Evolutionary conservation across 129 eudicot species (phyloP).

Genomic region (Glebionis coronaria): DNA sequence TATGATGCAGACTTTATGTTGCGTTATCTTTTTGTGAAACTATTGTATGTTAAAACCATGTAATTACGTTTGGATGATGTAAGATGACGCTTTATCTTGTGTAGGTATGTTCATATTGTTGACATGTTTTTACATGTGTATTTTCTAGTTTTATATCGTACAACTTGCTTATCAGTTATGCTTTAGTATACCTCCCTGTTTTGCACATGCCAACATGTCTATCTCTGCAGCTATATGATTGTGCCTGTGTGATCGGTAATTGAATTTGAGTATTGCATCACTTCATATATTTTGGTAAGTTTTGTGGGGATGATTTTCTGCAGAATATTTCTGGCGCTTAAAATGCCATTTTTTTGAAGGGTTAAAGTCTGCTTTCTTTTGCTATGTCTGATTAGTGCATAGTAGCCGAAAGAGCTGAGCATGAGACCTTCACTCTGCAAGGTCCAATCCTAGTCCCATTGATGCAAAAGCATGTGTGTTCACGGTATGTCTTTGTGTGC

Average conservation of each 20-base stretch:
- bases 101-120: conserved; percentile 25
- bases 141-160: neutral
- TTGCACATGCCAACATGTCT: no score
- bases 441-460: neutral
- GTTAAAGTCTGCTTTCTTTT: neutral
- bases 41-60: conserved; percentile 15
- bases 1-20: conserved; percentile 5
- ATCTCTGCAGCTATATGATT: no score
- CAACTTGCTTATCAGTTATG: no score
- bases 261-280: no score
- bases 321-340: no score
- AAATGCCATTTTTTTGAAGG: no score
- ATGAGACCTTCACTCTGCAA: neutral
- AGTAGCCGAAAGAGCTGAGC: neutral
- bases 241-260: no score
- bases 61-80: conserved; percentile 11
- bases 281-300: no score
- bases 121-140: neutral
- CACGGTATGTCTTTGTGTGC: neutral
- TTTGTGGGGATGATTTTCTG: no score
- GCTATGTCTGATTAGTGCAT: neutral
- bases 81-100: conserved; percentile 11
- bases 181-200: no score
- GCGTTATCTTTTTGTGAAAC: conserved; percentile 17
- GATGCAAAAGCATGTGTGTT: neutral